Base-by-base conservation (phyloP, 1,139 yeast genomes). In the Yamadazyma buinensis region DNA sequence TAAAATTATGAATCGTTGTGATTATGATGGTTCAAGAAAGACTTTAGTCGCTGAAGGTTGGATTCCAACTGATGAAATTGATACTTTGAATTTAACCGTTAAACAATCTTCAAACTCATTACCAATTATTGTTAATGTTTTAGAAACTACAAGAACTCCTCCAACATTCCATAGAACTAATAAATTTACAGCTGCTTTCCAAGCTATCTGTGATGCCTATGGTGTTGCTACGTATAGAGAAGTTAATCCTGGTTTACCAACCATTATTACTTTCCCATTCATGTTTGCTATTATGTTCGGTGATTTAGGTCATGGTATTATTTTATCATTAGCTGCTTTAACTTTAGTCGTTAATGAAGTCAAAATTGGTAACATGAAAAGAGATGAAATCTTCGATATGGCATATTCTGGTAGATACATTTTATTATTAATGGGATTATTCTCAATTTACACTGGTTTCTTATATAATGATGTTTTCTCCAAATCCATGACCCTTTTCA, bases 241-340 rank as follows among this genome's bases (percentile, higher is more conserved):
- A 58, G 83, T 84, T 19, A 84, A 84, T 53, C 86, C 94, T 2
- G 94, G 90, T 41, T 67, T 84, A 43, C 83, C 94, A 20, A 84
- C 94, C 2, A 72, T 81, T 36, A 78, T 84, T 18, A 84, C 94
- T 2, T 84, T 84, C 66, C 94, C 94, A 25, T 84, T 84, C 52
- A 80, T 84, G 87, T 84, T 84, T 61, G 90, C 94, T 23, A 78
- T 84, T 47, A 84, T 84, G 94, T 84, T 84, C 65, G 94, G 94
- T 69, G 94, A 84, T 61, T 59, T 82, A 42, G 94, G 94, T 18
- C 94, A 84, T 56, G 94, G 94, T 4, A 68, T 83, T 43, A 69
- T 84, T 38, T 61, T 84, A 50, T 60, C 76, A 31, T 59, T 80
- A 42, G 80, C 81, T 22, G 88, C 86, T 1, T 55, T 67, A 26